phyloP scores from a whole-genome alignment of 2,329 filamentous ascomycete species.

The Rosellinia necatrix region DNA sequence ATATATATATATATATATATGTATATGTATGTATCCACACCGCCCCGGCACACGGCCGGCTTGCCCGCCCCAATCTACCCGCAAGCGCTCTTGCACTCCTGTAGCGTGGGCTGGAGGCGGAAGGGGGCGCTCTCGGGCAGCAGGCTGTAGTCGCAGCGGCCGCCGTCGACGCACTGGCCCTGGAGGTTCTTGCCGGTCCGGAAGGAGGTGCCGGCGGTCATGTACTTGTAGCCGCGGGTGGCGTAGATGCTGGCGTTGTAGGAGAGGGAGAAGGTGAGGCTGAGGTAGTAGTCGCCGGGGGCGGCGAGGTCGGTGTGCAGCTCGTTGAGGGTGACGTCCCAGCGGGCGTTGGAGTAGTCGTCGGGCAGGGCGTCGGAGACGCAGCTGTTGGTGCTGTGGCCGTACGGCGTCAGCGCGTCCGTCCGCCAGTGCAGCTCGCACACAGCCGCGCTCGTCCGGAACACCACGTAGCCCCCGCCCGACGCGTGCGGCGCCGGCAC shows the following conservation, averaged over 20 bases:
- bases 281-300: conserved; percentile 26
- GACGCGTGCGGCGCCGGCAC: conserved; percentile 32
- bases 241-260: conserved; percentile 26
- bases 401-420: conserved; percentile 28
- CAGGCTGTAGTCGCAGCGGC: conserved; percentile 27
- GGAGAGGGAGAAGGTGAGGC: conserved; percentile 26
- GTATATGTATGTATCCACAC: too few relatives aligned
- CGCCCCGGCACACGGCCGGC: too few relatives aligned
- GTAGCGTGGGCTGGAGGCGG: conserved; percentile 28
- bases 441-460: conserved; percentile 25
- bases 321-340: conserved; percentile 30
- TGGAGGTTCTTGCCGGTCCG: conserved; percentile 21
- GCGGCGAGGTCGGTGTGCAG: conserved; percentile 23
- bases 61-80: conserved; percentile 9
- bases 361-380: not conserved
- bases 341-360: conserved; percentile 19
- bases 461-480: conserved; percentile 33
- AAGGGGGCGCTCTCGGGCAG: conserved; percentile 24
- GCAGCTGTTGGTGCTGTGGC: conserved; percentile 27
- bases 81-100: conserved; percentile 31
- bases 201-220: conserved; percentile 13
- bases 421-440: conserved; percentile 32
- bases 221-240: conserved; percentile 26
- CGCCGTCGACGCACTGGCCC: conserved; percentile 28
- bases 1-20: too few relatives aligned